These are phyloP conservation scores for Westerdykella aurantiaca DNA, from an alignment of 2,329 filamentous ascomycete genomes.

Conservation along the genomic window DNA sequence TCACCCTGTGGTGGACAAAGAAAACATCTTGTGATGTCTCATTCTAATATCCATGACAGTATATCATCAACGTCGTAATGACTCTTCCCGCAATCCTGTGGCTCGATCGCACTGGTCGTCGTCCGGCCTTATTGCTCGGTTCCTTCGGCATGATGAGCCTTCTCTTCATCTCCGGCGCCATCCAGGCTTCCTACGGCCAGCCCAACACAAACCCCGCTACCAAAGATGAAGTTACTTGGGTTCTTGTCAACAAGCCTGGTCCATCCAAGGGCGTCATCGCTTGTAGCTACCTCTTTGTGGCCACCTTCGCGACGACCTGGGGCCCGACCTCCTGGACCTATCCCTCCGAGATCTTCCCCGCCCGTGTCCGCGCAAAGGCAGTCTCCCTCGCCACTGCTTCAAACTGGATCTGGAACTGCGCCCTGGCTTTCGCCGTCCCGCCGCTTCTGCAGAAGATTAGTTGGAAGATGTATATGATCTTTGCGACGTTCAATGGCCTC, in stretches of 20 bases:
- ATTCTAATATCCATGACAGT: constrained; percentile 32
- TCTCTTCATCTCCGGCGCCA: constrained; percentile 54
- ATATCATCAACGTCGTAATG: constrained; percentile 57
- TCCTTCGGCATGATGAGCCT: constrained; percentile 55
- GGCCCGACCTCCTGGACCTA: constrained; percentile 35
- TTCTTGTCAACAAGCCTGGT: constrained; percentile 46
- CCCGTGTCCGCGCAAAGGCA: constrained; percentile 39
- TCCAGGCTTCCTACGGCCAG: constrained; percentile 55
- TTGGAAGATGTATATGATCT: constrained; percentile 42
- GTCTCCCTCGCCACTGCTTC: constrained; percentile 36
- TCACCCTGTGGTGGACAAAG: no score
- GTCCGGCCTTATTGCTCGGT: constrained; percentile 51
- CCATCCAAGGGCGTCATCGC: constrained; percentile 51
- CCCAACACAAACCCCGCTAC: constrained; percentile 25
- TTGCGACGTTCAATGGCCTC: constrained; percentile 35
- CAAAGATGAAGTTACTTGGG: constrained; percentile 50
- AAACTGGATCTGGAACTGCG: constrained; percentile 39
- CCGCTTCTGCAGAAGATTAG: constrained; percentile 39
- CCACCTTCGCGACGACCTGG: constrained; percentile 42
- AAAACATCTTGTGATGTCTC: no score
- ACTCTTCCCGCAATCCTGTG: constrained; percentile 57
- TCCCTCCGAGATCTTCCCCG: constrained; percentile 37
- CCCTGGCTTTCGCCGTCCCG: constrained; percentile 38
- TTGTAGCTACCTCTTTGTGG: constrained; percentile 42
- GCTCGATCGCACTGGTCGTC: constrained; percentile 55